Conservation (phyloP, 2,329 filamentous ascomycete genomes). For the Claviceps digitariae region DNA sequence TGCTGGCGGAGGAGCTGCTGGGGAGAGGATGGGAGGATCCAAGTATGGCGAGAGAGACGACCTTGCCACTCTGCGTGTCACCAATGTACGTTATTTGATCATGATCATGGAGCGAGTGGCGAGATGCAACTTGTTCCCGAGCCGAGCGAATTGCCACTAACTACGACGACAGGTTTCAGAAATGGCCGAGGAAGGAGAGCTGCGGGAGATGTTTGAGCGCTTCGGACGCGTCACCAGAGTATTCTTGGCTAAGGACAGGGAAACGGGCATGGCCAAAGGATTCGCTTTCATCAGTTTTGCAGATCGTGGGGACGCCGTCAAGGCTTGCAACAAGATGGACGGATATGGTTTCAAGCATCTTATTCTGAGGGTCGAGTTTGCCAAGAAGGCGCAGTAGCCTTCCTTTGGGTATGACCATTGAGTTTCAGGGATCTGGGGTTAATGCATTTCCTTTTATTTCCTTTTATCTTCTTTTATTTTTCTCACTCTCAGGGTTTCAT, state of each 20-base stretch:
- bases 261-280: constrained; percentile 91
- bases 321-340: constrained; percentile 95
- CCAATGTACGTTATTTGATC: constrained; percentile 60
- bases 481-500: neutral
- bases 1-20: constrained; percentile 34
- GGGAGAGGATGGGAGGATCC: constrained; percentile 69
- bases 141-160: constrained; percentile 14
- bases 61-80: constrained; percentile 88
- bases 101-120: neutral
- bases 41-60: constrained; percentile 93
- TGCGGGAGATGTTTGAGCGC: constrained; percentile 95
- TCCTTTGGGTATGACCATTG: constrained; percentile 5
- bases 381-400: constrained; percentile 50
- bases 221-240: constrained; percentile 95
- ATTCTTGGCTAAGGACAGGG: constrained; percentile 94
- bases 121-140: neutral
- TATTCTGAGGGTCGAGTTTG: constrained; percentile 77
- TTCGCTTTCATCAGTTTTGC: constrained; percentile 98
- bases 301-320: constrained; percentile 77
- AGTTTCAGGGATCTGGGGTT: constrained; percentile 1
- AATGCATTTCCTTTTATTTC: constrained; percentile 1
- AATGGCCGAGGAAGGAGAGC: constrained; percentile 88
- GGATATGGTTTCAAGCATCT: constrained; percentile 83
- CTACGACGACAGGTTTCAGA: constrained; percentile 60
- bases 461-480: neutral